phyloP scores from a whole-genome alignment of 2,329 filamentous ascomycete genomes.

The Colletotrichum camelliae region DNA sequence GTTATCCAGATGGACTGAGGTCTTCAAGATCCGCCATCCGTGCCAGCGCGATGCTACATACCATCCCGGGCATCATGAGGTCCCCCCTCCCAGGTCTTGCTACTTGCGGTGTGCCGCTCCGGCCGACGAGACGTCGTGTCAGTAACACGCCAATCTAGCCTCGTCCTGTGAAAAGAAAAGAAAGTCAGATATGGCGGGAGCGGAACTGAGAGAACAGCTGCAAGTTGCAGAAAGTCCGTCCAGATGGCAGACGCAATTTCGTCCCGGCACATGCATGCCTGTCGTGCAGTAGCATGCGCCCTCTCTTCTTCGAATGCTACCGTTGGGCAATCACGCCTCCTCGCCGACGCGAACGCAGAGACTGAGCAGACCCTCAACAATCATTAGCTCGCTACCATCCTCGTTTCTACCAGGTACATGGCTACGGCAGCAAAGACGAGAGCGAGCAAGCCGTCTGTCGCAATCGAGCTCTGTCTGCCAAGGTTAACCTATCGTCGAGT shows the following conservation, averaged over 20 bases:
- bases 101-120: not conserved
- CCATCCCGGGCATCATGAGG: not conserved
- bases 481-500: not conserved
- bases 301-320: not conserved
- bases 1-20: not conserved
- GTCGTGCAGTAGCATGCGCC: not conserved
- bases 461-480: not conserved
- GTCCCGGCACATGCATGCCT: not conserved
- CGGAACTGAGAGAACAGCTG: not conserved
- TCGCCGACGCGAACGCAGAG: not conserved
- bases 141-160: not conserved
- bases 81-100: not conserved
- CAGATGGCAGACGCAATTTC: not conserved
- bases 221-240: not conserved
- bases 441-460: not conserved
- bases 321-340: not conserved
- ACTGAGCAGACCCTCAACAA: not conserved
- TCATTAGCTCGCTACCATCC: not conserved
- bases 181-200: not conserved
- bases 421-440: not conserved
- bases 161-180: not conserved
- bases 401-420: not conserved
- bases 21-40: not conserved
- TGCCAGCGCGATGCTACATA: not conserved
- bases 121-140: not conserved